Evolutionary conservation across 2,329 filamentous ascomycete genomes (phyloP).

Genomic region (Aspergillus novofumigatus): DNA sequence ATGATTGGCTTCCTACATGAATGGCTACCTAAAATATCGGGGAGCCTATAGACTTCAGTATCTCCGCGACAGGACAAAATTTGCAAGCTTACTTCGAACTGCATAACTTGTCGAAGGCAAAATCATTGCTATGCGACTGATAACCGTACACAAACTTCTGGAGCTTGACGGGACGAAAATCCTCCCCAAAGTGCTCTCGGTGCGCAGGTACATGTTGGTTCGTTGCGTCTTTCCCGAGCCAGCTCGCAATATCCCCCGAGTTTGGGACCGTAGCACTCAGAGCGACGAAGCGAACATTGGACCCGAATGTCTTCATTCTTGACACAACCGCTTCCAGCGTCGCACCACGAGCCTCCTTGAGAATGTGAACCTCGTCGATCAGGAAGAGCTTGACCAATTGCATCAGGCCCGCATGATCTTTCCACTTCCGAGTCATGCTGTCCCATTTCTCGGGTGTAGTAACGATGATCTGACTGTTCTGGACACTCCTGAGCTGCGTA

Average conservation of each 20-base stretch:
- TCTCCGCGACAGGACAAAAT: background rate
- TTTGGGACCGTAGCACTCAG: slow-evolving; percentile 83
- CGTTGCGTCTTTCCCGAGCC: slow-evolving; percentile 65
- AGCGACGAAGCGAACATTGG: slow-evolving; percentile 72
- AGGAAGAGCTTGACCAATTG: slow-evolving; percentile 73
- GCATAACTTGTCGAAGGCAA: slow-evolving; percentile 68
- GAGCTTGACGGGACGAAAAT: slow-evolving; percentile 72
- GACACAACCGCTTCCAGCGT: slow-evolving; percentile 81
- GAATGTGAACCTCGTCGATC: slow-evolving; percentile 83
- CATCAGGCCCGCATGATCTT: slow-evolving; percentile 71
- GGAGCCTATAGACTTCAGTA: slow-evolving; percentile 48
- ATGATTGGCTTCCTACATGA: slow-evolving; percentile 71
- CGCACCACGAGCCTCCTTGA: slow-evolving; percentile 74
- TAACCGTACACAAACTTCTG: slow-evolving; percentile 75
- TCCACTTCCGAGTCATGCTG: slow-evolving; percentile 82
- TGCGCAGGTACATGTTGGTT: slow-evolving; percentile 61
- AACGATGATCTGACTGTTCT: slow-evolving; percentile 74
- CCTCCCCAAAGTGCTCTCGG: slow-evolving; percentile 69
- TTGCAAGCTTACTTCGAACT: slow-evolving; percentile 49
- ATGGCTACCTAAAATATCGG: slow-evolving; percentile 62
- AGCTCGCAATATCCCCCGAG: slow-evolving; percentile 71
- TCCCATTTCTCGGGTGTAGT: slow-evolving; percentile 93
- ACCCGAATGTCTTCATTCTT: slow-evolving; percentile 77
- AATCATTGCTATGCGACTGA: slow-evolving; percentile 63
- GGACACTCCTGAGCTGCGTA: slow-evolving; percentile 62